Evolutionary conservation across 495 filamentous ascomycete genomes (phyloP), one percentile per base, ranked within the genome.

Genomic region (Lichina pygmaea): DNA sequence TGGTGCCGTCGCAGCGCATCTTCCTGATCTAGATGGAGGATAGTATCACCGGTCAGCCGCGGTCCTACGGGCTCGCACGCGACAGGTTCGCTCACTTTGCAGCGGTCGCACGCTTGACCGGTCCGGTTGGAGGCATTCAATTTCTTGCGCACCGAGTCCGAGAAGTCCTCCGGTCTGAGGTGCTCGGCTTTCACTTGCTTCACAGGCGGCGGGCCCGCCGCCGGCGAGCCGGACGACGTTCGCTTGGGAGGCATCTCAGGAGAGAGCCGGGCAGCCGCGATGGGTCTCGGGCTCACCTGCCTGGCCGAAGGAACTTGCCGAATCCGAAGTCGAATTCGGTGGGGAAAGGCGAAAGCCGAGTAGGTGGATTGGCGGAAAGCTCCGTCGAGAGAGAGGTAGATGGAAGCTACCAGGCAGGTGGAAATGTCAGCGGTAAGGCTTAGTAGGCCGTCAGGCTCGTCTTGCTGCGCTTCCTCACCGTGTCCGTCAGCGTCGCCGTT

Each of bases 101-200:
- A 93, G 43, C 85, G 68, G 54, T 93, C 85, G 66, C 85, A 93
- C 6, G 85, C 85, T 57, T 89, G 83, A 4, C 81, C 79, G 0
- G 80, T 89, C 13, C 82, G 67, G 15, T 68, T 73, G 44, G 74
- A 75, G 15, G 66, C 67, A 48, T 66, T 65, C 43, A 75, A 58
- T 53, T 70, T 71, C 58, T 68, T 73, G 62, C 70, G 73, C 34
- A 82, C 73, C 42, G 69, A 66, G 47, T 63, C 70, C 4, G 77
- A 81, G 51, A 79, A 80, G 43, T 81, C 72, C 30, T 72, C 68
- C 34, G 69, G 55, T 8, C 55, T 51, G n/a, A 44, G 42, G 30
- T 45, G 48, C 32, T 57, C 53, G 39, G 47, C 38, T 34, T 57
- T 54, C 41, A 50, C 49, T 10, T 50, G 16, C 46, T 54, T 56